phyloP scores from a whole-genome alignment of 768 basidiomycete species.

The Amanita rubescens region DNA sequence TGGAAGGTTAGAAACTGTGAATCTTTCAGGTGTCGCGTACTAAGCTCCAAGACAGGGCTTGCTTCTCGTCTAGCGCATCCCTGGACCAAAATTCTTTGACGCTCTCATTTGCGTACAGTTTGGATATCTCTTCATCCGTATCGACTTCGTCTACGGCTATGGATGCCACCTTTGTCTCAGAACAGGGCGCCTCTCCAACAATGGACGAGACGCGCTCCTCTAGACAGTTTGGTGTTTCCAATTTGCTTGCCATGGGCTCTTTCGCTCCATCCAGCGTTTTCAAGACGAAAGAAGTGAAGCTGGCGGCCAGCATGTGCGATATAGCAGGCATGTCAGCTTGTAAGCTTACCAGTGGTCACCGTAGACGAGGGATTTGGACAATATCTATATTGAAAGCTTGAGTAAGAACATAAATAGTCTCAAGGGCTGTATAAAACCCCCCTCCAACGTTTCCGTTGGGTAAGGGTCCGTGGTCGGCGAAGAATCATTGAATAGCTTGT shows the following conservation, averaged over 20 bases:
- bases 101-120: not conserved
- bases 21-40: not conserved
- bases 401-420: not conserved
- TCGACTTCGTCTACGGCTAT: not conserved
- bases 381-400: not conserved
- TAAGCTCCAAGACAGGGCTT: not conserved
- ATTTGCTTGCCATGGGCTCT: not conserved
- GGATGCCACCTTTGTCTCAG: not conserved
- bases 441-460: not conserved
- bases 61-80: conserved; percentile 2
- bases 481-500: not conserved
- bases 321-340: not conserved
- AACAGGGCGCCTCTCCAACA: not conserved
- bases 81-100: not conserved
- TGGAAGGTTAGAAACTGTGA: conserved; percentile 1
- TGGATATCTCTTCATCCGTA: not conserved
- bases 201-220: not conserved
- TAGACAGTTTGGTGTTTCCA: not conserved
- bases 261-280: not conserved
- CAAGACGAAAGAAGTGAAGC: conserved; percentile 1
- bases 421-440: not conserved
- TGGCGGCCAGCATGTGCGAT: not conserved
- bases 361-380: conserved; percentile 1
- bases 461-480: conserved; percentile 2
- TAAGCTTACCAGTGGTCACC: not conserved